These are phyloP conservation scores for Tylopilus subfusipes DNA, from an alignment of 768 basidiomycete species.

Conservation along the genomic window DNA sequence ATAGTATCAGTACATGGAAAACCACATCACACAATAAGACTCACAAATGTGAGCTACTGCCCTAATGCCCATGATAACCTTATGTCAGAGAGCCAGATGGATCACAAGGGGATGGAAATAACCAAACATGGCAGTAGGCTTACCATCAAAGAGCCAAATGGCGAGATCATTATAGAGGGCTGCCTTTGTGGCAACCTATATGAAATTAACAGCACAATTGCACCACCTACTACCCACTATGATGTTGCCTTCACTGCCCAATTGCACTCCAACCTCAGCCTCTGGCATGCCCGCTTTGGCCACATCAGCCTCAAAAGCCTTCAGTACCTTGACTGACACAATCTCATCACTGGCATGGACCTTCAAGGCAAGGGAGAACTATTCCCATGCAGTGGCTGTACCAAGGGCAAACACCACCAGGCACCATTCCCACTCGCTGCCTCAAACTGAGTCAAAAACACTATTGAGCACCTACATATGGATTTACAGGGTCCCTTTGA, in stretches of 20 bases:
- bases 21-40: no score
- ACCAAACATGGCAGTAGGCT: not conserved
- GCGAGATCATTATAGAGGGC: slow-evolving; percentile 4
- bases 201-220: no score
- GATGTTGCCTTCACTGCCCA: slow-evolving; percentile 1
- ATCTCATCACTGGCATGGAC: slow-evolving; percentile 6
- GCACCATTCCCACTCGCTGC: slow-evolving; percentile 6
- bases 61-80: no score
- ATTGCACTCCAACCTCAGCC: not conserved
- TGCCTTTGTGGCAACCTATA: not conserved
- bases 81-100: not conserved
- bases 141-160: not conserved
- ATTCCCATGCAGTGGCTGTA: slow-evolving; percentile 6
- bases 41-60: no score
- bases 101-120: not conserved
- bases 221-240: no score
- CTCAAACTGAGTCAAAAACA: no score
- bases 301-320: no score
- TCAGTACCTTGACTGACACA: no score
- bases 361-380: not conserved
- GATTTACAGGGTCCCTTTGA: no score
- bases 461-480: no score
- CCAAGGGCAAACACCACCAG: slow-evolving; percentile 11
- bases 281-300: slow-evolving; percentile 11
- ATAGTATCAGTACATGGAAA: no score